Conservation (phyloP, 345 rosid species). For the Psidium friedrichsthalianum region DNA sequence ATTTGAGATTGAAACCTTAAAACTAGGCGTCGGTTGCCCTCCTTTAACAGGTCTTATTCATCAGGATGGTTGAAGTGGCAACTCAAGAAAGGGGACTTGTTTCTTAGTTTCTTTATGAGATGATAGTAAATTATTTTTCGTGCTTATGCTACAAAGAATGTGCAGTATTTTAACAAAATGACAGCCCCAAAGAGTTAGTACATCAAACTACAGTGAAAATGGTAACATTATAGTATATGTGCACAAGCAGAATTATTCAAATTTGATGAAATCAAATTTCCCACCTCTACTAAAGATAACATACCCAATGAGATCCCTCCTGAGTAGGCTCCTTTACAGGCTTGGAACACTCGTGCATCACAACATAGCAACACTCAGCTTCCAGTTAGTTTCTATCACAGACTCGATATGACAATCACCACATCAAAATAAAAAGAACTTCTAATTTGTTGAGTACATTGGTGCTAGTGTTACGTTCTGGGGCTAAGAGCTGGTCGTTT, state of each 20-base stretch:
- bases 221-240: background rate
- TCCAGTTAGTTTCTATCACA: slow-evolving; percentile 28
- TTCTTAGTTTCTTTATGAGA: background rate
- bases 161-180: background rate
- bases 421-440: background rate
- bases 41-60: background rate
- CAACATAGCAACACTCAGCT: slow-evolving; percentile 33
- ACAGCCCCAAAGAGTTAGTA: background rate
- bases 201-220: background rate
- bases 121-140: background rate
- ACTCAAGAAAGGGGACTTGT: background rate
- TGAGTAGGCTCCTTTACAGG: slow-evolving; percentile 30
- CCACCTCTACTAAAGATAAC: background rate
- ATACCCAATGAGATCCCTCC: background rate
- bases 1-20: background rate
- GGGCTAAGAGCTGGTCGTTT: no score
- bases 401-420: background rate
- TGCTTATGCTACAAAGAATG: background rate
- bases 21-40: background rate
- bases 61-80: background rate
- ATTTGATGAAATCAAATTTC: background rate
- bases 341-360: slow-evolving; percentile 71
- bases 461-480: no score
- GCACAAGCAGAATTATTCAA: background rate
- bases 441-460: no score